Conservation (phyloP, 169 alveolate genomes). For the Eimeria acervulina region DNA sequence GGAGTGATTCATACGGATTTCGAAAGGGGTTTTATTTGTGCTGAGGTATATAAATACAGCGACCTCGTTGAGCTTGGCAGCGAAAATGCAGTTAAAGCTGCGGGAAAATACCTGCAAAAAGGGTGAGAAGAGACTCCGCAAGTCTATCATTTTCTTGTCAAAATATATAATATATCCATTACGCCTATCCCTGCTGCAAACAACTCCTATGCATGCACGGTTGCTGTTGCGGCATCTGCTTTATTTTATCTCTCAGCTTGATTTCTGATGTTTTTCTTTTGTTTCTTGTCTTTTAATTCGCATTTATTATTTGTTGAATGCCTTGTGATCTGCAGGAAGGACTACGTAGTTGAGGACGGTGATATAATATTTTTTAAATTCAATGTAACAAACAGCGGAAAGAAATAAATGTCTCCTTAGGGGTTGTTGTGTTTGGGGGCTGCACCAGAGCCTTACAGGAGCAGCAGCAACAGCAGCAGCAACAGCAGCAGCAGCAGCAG, state of each 20-base stretch:
- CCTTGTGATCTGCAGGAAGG: slow-evolving; percentile 90
- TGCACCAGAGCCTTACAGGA: no score
- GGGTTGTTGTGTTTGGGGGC: neutral
- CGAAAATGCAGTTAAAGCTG: slow-evolving; percentile 93
- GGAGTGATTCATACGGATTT: slow-evolving; percentile 95
- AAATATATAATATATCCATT: no score
- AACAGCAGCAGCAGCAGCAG: no score
- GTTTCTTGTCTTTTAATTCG: neutral
- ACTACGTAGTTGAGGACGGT: slow-evolving; percentile 98
- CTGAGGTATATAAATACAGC: slow-evolving; percentile 96
- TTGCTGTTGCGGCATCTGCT: no score
- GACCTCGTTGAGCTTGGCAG: slow-evolving; percentile 94
- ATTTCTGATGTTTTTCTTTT: no score
- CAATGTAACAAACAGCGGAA: slow-evolving; percentile 94
- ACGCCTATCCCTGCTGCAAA: no score
- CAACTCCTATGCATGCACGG: no score
- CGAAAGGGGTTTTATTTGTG: slow-evolving; percentile 99
- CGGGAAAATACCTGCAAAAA: slow-evolving; percentile 93
- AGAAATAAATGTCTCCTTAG: neutral
- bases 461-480: no score
- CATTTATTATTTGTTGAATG: neutral
- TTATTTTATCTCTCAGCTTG: no score
- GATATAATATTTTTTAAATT: slow-evolving; percentile 98
- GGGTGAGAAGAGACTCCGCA: slow-evolving; percentile 60
- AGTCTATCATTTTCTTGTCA: no score